Evolutionary conservation across 2,329 filamentous ascomycete genomes (phyloP), one percentile per base, ranked within the genome.

Genomic region (Herpotrichia juniperi): DNA sequence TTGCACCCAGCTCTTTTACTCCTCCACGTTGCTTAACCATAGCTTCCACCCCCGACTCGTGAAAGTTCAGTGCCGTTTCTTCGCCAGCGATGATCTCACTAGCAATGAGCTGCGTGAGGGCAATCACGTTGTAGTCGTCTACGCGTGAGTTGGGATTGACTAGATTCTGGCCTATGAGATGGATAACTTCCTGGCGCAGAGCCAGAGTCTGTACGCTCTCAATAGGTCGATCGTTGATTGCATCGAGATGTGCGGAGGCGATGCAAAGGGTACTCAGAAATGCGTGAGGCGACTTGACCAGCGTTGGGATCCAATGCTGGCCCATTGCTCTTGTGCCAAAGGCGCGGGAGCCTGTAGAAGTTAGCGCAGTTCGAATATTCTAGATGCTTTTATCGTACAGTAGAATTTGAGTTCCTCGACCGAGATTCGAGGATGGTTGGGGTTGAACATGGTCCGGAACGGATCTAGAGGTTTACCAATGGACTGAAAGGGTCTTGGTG

Each of bases 221-320:
- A 2, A 57, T 30, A 11, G 43, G 19, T 1, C 51, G 47, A 3
- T 63, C 58, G 5, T 62, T 35, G 16, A 72, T 56, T 2, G 68
- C 67, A 46, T 74, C 72, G 11, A 64, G 49, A 40, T 74, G 68
- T 7, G 67, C 62, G 1, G 71, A 67, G 7, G 72, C 67, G 30
- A 72, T 62, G 48, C 66, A 69, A 10, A 75, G 57, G 0, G 72
- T 74, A 35, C 72, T 74, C 2, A 75, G 64, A 39, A 72, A 75
- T 1, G 72, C 67, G 19, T 73, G 71, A 10, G 66, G 59, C 8
- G 66, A 54, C 11, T 61, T 59, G 26, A 74, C 62, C 4, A 73
- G 65, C 14, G 65, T 63, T 0, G 71, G 70, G 25, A 74, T 67
- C 72, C 72, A 75, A 22, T 66, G 42, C 32, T 28, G 46, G 7